Conservation (phyloP, 2,329 filamentous ascomycete species). For the Coniochaeta prunicola region DNA sequence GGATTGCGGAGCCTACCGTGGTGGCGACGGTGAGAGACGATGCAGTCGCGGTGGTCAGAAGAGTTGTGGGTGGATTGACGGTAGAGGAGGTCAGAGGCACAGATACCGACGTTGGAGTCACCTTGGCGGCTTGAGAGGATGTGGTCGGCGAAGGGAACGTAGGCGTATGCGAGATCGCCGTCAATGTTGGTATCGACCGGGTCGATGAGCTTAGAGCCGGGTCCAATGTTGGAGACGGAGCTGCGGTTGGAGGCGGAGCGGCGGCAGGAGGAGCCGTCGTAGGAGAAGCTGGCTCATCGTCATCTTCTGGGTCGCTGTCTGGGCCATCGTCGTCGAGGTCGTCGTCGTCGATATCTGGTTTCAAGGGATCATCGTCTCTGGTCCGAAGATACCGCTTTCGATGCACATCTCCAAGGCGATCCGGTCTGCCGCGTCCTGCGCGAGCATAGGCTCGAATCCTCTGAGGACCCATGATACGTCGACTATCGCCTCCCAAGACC, state of each 20-base stretch:
- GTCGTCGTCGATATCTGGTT: neutral
- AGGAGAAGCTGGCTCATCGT: constrained; percentile 7
- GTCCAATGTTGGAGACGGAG: neutral
- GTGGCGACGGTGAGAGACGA: neutral
- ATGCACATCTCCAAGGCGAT: neutral
- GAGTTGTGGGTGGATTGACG: neutral
- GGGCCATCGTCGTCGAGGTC: neutral
- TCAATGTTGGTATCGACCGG: neutral
- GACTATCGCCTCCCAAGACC: neutral
- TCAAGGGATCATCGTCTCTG: neutral
- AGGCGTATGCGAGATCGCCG: neutral
- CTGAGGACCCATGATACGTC: neutral
- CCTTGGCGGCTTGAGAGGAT: neutral
- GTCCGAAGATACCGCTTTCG: neutral
- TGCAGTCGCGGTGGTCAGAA: neutral
- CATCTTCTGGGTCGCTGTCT: neutral
- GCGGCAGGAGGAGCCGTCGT: constrained; percentile 6
- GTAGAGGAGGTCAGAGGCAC: neutral
- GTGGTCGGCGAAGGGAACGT: neutral
- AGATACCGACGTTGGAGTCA: neutral
- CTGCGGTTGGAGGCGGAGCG: neutral
- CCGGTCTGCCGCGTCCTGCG: neutral
- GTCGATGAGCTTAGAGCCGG: neutral
- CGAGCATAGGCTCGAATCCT: no score
- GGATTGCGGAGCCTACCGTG: neutral